Conservation (phyloP, 2,329 filamentous ascomycete genomes). For the Xylariomycetidae sp. region DNA sequence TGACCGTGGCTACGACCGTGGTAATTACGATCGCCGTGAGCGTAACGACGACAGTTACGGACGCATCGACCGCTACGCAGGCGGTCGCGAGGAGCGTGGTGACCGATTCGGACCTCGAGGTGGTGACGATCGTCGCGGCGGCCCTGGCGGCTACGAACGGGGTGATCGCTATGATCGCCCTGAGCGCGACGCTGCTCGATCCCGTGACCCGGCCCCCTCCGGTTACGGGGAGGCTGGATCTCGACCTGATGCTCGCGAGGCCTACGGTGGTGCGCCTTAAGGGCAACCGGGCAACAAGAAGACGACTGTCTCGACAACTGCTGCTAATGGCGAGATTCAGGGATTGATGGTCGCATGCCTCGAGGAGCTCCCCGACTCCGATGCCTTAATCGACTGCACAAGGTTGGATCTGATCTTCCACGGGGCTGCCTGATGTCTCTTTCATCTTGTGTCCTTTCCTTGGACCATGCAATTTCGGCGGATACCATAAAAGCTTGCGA, state of each 20-base stretch:
- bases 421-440: constrained; percentile 13
- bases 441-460: constrained; percentile 19
- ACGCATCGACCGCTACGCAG: constrained; percentile 23
- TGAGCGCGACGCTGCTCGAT: constrained; percentile 33
- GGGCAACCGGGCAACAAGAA: constrained; percentile 8
- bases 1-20: constrained; percentile 44
- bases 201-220: constrained; percentile 33
- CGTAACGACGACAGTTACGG: constrained; percentile 24
- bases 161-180: constrained; percentile 19
- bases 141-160: constrained; percentile 8
- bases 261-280: constrained; percentile 35
- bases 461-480: constrained; percentile 23
- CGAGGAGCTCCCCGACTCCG: constrained; percentile 5
- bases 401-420: constrained; percentile 14
- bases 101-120: constrained; percentile 21
- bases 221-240: constrained; percentile 36
- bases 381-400: constrained; percentile 10
- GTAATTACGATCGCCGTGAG: constrained; percentile 44
- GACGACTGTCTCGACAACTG: constrained; percentile 13
- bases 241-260: constrained; percentile 35
- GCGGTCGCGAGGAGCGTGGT: constrained; percentile 21
- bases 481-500: constrained; percentile 26
- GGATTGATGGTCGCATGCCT: constrained; percentile 15
- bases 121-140: constrained; percentile 18
- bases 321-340: constrained; percentile 20